Base-by-base conservation (phyloP, 306 rosid species). In the Dryas drummondii region DNA sequence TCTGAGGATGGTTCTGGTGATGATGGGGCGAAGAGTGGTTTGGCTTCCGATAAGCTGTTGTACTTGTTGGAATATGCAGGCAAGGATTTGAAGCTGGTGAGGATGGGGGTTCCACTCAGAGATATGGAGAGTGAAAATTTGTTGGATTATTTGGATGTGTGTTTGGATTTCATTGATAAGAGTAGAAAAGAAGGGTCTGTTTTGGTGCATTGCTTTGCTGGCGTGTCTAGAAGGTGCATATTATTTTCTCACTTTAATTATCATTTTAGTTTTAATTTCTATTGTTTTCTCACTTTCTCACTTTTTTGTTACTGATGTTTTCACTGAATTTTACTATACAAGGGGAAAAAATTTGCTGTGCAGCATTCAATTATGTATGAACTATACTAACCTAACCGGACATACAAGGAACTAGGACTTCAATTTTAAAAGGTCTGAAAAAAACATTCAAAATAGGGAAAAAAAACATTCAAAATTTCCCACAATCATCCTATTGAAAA, bases 161-260 rank as follows among this genome's bases (percentile, higher is more conserved):
- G 96, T 80, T 81, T 92, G 65, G 91, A 92, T 81, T 94, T 92
- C 78, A 87, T 94, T 71, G 96, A 94, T 63, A 71, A 73, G 47
- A 84, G 91, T 46, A 82, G 93, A 72, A 91, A 90, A 74, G 87
- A 94, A 67, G 98, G 98, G 44, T 81, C 91, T 61, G 91, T 94
- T 84, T 70, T 94, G 81, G 97, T 94, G 41, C 98, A 94, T 78
- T 94, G 98, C 83, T 91, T 94, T 58, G 98, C 97, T 16, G 98
- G 98, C 16, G 98, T 94, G n/a, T 94, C 98, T 47, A 90, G 97
- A 90, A 94, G 98, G 98, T 93, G 85, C 69, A 12, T 5, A 5
- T 59, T 16, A 4, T 17, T 26, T 14, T 42, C 53, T 37, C 74
- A 15, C n/a, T 16, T 32, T 68, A 2, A 14, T 9, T 68, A 42